Conservation (phyloP, 345 rosid species). For the Arabis alpina region DNA sequence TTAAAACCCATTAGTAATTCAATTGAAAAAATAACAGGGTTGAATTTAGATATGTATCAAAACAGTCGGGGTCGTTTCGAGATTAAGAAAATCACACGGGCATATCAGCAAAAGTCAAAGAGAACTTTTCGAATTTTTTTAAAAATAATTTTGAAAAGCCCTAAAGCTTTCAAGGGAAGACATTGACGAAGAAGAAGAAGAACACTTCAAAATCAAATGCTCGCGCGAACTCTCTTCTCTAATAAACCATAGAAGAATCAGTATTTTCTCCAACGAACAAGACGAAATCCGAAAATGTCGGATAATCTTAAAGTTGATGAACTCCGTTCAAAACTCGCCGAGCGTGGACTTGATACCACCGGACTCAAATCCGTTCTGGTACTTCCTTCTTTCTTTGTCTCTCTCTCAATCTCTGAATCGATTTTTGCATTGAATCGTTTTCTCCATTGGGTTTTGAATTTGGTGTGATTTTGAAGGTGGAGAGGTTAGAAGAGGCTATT, state of each 20-base stretch:
- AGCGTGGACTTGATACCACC: constrained; percentile 66
- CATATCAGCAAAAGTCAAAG: constrained; percentile 1
- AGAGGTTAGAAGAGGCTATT: constrained; percentile 63
- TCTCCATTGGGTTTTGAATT: neutral
- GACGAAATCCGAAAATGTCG: constrained; percentile 46
- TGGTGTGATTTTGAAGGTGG: constrained; percentile 49
- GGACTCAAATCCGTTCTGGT: constrained; percentile 73
- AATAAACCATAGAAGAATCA: constrained; percentile 25
- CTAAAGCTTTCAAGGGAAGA: constrained; percentile 42
- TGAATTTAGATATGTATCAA: neutral
- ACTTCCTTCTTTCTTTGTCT: neutral
- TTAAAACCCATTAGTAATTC: neutral
- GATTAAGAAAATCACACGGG: neutral
- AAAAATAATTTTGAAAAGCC: constrained; percentile 27
- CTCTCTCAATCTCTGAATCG: neutral
- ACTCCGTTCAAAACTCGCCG: constrained; percentile 67
- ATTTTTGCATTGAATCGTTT: neutral
- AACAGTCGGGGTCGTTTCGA: constrained; percentile 1
- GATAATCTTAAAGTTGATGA: constrained; percentile 65
- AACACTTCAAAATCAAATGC: constrained; percentile 31
- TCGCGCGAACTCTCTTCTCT: constrained; percentile 32
- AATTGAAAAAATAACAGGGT: neutral
- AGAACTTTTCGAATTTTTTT: neutral
- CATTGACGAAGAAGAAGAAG: constrained; percentile 25
- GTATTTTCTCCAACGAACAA: neutral